phyloP scores from a whole-genome alignment of 495 filamentous ascomycete species.

The Neohortaea acidophila region DNA sequence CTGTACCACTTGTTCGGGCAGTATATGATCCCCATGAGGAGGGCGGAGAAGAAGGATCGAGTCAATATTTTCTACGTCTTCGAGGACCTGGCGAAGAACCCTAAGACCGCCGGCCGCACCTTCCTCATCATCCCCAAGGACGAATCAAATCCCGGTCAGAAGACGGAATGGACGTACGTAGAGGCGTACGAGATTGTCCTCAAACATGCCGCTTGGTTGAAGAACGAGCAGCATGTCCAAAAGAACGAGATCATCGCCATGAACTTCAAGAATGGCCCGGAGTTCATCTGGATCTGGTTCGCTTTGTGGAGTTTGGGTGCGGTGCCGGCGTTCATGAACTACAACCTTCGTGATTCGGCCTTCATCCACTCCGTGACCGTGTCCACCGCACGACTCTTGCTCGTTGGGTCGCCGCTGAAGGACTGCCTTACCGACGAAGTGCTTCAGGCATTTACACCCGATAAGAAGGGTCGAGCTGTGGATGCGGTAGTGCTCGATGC shows the following conservation, averaged over 20 bases:
- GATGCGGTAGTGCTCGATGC: conserved; percentile 11
- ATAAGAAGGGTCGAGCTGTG: conserved; percentile 8
- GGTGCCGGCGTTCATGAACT: conserved; percentile 86
- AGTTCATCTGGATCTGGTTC: conserved; percentile 69
- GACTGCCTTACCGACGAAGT: conserved; percentile 42
- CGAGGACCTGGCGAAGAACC: conserved; percentile 48
- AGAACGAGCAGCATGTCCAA: conserved; percentile 50
- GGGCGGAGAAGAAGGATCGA: conserved; percentile 37
- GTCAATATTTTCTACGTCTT: conserved; percentile 68
- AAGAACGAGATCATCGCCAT: conserved; percentile 74
- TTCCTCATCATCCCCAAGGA: conserved; percentile 48
- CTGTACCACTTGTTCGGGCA: conserved; percentile 36
- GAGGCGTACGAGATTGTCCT: conserved; percentile 60
- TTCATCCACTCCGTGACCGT: conserved; percentile 65
- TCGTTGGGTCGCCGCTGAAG: conserved; percentile 44
- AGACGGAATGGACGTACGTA: conserved; percentile 63
- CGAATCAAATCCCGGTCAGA: conserved; percentile 29
- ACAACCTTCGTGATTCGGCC: conserved; percentile 64
- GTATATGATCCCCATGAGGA: conserved; percentile 29
- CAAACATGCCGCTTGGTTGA: conserved; percentile 72
- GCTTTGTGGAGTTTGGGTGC: conserved; percentile 84
- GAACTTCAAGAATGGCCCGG: conserved; percentile 73
- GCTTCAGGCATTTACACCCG: conserved; percentile 28
- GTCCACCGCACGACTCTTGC: conserved; percentile 50
- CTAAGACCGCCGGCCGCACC: conserved; percentile 37